These are phyloP conservation scores for Citrus glauca DNA, from an alignment of 345 rosid genomes.

Conservation along the genomic window DNA sequence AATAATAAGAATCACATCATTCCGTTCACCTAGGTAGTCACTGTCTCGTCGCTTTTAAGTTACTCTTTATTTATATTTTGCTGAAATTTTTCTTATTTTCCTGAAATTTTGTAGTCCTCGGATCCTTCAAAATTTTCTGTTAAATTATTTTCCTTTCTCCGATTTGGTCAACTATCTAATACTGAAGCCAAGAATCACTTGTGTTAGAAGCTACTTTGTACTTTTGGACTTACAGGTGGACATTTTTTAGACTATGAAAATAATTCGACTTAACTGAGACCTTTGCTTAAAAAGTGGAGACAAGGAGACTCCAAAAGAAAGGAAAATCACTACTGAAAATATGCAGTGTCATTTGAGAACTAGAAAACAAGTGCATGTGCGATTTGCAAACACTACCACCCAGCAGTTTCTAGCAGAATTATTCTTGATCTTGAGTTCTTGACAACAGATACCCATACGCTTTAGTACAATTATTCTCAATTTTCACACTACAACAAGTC, in stretches of 20 bases:
- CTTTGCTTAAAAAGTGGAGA: not conserved
- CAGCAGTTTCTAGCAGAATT: not conserved
- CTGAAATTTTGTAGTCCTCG: too few species aligned
- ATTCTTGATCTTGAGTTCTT: not conserved
- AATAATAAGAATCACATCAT: too few species aligned
- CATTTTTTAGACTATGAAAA: not conserved
- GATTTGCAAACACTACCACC: not conserved
- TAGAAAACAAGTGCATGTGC: conserved; percentile 8
- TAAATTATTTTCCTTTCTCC: too few species aligned
- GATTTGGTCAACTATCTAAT: not conserved
- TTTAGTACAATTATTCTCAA: not conserved
- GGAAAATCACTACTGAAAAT: not conserved
- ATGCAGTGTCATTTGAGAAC: not conserved
- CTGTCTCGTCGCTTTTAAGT: too few species aligned
- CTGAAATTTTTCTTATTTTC: too few species aligned
- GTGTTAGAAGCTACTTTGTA: not conserved
- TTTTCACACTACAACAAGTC: not conserved
- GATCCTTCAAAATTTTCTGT: too few species aligned
- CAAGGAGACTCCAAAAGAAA: not conserved
- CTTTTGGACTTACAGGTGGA: not conserved
- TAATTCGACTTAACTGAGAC: not conserved
- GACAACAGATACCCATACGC: too few species aligned
- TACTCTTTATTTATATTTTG: too few species aligned
- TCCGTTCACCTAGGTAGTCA: too few species aligned
- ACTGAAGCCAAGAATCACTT: not conserved